phyloP scores from a whole-genome alignment of 768 basidiomycete genomes.

The Boletus sp. region DNA sequence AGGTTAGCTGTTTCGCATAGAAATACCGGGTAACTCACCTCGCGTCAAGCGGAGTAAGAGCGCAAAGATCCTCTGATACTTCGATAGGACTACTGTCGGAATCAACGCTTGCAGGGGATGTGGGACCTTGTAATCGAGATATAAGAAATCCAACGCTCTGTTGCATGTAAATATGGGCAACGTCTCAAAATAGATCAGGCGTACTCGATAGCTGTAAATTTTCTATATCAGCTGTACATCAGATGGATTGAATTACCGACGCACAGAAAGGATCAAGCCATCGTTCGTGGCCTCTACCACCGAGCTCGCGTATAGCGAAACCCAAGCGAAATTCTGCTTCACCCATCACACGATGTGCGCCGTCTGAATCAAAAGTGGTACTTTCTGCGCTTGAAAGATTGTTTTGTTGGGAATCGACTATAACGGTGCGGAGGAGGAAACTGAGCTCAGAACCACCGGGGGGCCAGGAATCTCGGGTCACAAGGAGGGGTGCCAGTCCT shows the following conservation, averaged over 20 bases:
- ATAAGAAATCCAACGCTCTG: slow-evolving; percentile 86
- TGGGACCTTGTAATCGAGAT: slow-evolving; percentile 88
- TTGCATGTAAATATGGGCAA: slow-evolving; percentile 1
- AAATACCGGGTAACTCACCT: slow-evolving; percentile 43
- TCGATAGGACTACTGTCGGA: slow-evolving; percentile 66
- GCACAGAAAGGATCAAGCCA: slow-evolving; percentile 82
- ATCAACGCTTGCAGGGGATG: slow-evolving; percentile 72
- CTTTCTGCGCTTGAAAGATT: slow-evolving; percentile 14
- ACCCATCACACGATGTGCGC: slow-evolving; percentile 37
- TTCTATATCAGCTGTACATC: slow-evolving; percentile 2
- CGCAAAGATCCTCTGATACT: slow-evolving; percentile 82
- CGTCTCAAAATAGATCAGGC: not conserved
- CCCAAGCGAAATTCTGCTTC: slow-evolving; percentile 77
- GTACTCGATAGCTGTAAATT: slow-evolving; percentile 22
- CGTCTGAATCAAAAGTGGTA: slow-evolving; percentile 29
- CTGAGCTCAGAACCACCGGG: slow-evolving; percentile 83
- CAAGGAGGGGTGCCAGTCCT: slow-evolving; percentile 70
- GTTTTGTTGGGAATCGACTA: slow-evolving; percentile 71
- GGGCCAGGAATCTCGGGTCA: slow-evolving; percentile 78
- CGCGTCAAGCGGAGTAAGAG: slow-evolving; percentile 75
- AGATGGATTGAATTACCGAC: slow-evolving; percentile 29
- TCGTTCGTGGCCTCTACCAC: slow-evolving; percentile 59
- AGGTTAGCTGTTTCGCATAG: slow-evolving; percentile 1
- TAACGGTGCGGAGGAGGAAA: slow-evolving; percentile 78
- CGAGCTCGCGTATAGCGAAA: slow-evolving; percentile 78